phyloP scores from a whole-genome alignment of 176 grass and related monocot species.

The Ananas comosus region DNA sequence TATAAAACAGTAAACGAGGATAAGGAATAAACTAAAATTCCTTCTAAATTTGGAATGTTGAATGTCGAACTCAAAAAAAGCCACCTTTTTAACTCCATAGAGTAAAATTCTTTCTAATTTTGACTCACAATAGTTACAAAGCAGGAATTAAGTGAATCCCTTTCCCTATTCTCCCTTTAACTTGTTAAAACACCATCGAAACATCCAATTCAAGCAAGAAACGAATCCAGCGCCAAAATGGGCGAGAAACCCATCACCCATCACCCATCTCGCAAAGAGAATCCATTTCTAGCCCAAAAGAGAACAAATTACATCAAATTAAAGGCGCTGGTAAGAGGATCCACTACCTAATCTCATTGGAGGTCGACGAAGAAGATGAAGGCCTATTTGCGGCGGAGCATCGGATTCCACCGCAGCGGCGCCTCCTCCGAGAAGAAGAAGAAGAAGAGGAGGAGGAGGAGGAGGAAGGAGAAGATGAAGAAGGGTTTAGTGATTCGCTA shows the following conservation, averaged over 20 bases:
- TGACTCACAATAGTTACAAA: too few species aligned
- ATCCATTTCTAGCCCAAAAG: not conserved
- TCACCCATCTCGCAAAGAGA: not conserved
- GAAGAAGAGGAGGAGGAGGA: not conserved
- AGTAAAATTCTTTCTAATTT: too few species aligned
- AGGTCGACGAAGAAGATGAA: constrained; percentile 20
- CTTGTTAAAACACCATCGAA: constrained; percentile 9
- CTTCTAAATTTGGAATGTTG: too few species aligned
- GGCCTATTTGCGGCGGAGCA: constrained; percentile 57
- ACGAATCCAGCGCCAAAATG: too few species aligned
- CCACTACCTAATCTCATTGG: constrained; percentile 54
- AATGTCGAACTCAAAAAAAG: too few species aligned
- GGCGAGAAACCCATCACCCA: not conserved
- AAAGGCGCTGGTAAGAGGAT: not conserved
- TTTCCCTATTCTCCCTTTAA: constrained; percentile 12
- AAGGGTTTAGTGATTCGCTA: not conserved
- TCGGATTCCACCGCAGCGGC: constrained; percentile 9
- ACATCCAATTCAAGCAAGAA: not conserved
- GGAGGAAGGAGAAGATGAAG: not conserved
- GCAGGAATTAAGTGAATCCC: not conserved
- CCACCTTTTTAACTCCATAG: too few species aligned
- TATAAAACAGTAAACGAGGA: too few species aligned
- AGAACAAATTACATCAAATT: not conserved
- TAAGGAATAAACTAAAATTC: too few species aligned
- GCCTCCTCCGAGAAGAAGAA: constrained; percentile 2